Evolutionary conservation across 345 rosid genomes (phyloP).

Genomic region (Aethionema arabicum): DNA sequence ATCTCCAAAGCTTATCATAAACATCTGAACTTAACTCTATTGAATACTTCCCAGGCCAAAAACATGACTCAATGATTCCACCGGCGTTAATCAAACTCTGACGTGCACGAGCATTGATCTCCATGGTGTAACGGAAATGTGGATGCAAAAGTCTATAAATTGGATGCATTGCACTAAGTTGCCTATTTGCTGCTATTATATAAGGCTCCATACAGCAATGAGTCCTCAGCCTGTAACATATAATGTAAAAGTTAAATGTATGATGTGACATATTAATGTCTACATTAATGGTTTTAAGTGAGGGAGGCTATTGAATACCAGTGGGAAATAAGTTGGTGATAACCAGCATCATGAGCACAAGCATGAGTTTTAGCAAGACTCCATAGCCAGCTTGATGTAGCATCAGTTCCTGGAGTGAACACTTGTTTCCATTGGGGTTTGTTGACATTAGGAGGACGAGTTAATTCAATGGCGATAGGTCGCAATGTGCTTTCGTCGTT

Average conservation of each 20-base stretch:
- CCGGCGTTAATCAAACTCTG: constrained; percentile 50
- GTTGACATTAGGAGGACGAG: constrained; percentile 52
- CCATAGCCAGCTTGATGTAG: constrained; percentile 71
- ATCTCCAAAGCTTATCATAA: constrained; percentile 38
- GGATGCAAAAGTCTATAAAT: constrained; percentile 59
- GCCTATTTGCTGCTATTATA: constrained; percentile 66
- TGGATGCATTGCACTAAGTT: constrained; percentile 71
- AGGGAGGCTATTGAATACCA: constrained; percentile 43
- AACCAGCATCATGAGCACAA: constrained; percentile 58
- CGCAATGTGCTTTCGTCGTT: constrained; percentile 50
- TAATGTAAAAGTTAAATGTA: no score
- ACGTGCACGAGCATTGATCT: constrained; percentile 73
- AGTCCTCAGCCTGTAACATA: constrained; percentile 57
- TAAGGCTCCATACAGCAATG: constrained; percentile 67
- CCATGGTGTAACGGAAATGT: constrained; percentile 78
- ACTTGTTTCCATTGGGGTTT: constrained; percentile 69
- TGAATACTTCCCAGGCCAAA: constrained; percentile 57
- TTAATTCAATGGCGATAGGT: constrained; percentile 65
- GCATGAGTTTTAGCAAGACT: constrained; percentile 68
- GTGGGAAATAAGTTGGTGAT: constrained; percentile 71
- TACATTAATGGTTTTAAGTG: neutral
- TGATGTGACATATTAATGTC: no score
- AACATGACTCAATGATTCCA: constrained; percentile 64
- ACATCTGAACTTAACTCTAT: constrained; percentile 53
- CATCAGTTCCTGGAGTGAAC: constrained; percentile 40